phyloP scores from a whole-genome alignment of 805 yeast genomes.

The Dipodascus albidus region DNA sequence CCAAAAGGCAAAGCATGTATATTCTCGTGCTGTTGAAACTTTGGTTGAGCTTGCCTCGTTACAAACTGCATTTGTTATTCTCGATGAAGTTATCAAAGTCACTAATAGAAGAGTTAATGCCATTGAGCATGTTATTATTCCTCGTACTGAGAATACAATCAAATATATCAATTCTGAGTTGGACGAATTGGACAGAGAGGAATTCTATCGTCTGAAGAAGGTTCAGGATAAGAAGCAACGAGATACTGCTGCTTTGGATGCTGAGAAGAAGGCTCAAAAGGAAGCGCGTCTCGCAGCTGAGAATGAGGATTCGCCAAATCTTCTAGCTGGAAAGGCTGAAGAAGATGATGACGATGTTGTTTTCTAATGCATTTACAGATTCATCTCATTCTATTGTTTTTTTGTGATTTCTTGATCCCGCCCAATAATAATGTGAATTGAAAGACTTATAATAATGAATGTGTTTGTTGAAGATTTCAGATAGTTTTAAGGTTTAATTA shows the following conservation, averaged over 20 bases:
- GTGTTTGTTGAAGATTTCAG: no score
- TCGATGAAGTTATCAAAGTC: constrained; percentile 95
- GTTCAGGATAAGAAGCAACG: constrained; percentile 90
- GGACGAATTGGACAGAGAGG: constrained; percentile 97
- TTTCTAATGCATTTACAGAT: constrained; percentile 19
- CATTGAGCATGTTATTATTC: constrained; percentile 94
- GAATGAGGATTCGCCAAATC: constrained; percentile 1
- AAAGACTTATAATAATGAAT: no score
- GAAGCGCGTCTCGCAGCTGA: constrained; percentile 3
- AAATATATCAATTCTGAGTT: constrained; percentile 85
- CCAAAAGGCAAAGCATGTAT: constrained; percentile 84
- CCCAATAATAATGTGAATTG: neutral
- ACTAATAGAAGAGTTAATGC: constrained; percentile 98
- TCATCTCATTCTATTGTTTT: neutral
- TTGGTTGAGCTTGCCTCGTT: constrained; percentile 89
- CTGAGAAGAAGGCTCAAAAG: constrained; percentile 17
- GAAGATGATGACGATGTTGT: constrained; percentile 30
- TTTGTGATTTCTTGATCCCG: neutral
- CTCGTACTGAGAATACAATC: constrained; percentile 94
- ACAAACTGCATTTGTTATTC: constrained; percentile 91
- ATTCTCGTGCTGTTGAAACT: constrained; percentile 94
- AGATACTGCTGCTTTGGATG: constrained; percentile 55
- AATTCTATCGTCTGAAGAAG: constrained; percentile 90
- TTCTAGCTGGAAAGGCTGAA: constrained; percentile 1
- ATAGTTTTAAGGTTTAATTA: no score